These are phyloP conservation scores for Coffea canephora DNA, from an alignment of 257 asterid species.

Conservation along the genomic window DNA sequence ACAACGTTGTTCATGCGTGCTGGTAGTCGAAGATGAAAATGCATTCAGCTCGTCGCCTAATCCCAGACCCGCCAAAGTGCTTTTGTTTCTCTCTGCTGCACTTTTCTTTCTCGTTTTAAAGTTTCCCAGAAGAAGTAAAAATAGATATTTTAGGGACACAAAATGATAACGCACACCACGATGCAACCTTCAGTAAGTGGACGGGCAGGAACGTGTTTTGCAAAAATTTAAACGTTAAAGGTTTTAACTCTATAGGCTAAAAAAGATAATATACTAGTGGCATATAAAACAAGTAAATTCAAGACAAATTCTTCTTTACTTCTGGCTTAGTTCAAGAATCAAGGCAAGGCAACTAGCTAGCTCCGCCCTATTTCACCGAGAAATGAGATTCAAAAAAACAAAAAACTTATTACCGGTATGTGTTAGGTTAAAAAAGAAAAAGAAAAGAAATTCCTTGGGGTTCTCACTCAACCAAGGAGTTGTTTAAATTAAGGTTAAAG, in stretches of 20 bases:
- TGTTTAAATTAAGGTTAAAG: conserved; percentile 47
- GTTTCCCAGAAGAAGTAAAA: no score
- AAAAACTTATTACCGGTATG: neutral
- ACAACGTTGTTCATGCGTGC: no score
- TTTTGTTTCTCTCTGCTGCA: no score
- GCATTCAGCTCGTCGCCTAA: no score
- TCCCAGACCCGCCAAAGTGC: no score
- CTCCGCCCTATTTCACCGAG: conserved; percentile 29
- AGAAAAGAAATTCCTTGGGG: conserved; percentile 18
- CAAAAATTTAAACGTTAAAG: neutral
- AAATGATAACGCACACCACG: conserved; percentile 7
- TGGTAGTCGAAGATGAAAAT: no score
- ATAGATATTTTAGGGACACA: neutral
- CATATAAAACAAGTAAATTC: neutral
- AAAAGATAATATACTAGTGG: neutral
- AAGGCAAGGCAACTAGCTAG: conserved; percentile 33
- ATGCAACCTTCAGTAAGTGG: conserved; percentile 26
- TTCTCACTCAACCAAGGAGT: conserved; percentile 46
- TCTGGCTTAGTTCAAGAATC: conserved; percentile 22
- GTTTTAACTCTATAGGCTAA: neutral
- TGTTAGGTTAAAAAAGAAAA: neutral
- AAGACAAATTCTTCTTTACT: conserved; percentile 19
- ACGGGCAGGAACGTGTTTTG: conserved; percentile 30
- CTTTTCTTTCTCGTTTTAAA: no score
- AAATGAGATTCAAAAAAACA: conserved; percentile 27